Evolutionary conservation across 768 basidiomycete genomes (phyloP).

Genomic region (Lanmaoa pseudosensibilis): DNA sequence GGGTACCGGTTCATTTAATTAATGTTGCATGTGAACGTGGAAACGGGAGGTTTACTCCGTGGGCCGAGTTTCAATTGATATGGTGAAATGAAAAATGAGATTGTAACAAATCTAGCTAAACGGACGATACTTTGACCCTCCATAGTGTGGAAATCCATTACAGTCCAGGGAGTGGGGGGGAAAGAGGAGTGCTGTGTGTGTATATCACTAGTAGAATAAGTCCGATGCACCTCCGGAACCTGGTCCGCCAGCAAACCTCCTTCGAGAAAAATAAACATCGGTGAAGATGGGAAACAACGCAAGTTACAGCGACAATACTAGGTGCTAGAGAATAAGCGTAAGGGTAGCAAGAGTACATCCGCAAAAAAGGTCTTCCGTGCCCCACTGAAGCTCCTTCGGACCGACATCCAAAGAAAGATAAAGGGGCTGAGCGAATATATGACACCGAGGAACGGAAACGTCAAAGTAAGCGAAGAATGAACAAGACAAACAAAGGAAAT

Average conservation of each 20-base stretch:
- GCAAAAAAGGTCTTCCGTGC: not conserved
- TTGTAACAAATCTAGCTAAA: not conserved
- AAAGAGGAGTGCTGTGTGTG: not conserved
- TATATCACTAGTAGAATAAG: not conserved
- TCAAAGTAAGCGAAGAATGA: not conserved
- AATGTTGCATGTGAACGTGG: no score
- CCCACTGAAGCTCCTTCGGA: not conserved
- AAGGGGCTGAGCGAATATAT: not conserved
- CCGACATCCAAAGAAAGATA: not conserved
- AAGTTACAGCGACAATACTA: not conserved
- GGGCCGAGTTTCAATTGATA: not conserved
- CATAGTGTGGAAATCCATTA: not conserved
- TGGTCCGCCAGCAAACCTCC: conserved; percentile 11
- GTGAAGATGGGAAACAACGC: not conserved
- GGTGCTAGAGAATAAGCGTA: not conserved
- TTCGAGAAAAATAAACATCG: not conserved
- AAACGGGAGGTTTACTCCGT: not conserved
- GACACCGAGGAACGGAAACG: not conserved
- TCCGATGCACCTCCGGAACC: not conserved
- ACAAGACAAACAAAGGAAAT: not conserved
- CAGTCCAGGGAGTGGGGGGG: not conserved
- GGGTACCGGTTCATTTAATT: no score
- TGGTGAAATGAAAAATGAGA: not conserved
- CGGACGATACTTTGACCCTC: not conserved
- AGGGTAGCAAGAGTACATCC: not conserved